Evolutionary conservation across 2,329 filamentous ascomycete species (phyloP).

Genomic region (Colletotrichum scovillei): DNA sequence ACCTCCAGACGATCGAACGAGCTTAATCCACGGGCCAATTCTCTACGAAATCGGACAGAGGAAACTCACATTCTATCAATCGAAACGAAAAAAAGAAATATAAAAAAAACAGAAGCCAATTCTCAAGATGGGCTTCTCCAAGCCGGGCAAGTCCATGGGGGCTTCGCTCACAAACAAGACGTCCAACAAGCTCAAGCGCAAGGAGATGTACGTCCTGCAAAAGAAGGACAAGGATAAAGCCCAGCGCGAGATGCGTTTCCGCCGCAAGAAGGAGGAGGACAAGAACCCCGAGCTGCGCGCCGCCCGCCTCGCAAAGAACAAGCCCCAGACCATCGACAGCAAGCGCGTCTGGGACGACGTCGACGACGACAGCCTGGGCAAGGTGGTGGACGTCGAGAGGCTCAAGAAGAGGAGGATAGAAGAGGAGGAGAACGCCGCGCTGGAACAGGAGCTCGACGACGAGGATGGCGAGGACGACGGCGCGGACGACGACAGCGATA

Average conservation of each 20-base stretch:
- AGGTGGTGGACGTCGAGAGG: slow-evolving; percentile 68
- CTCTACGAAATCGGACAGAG: not conserved
- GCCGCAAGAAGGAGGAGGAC: slow-evolving; percentile 85
- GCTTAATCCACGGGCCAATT: not conserved
- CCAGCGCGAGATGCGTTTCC: slow-evolving; percentile 81
- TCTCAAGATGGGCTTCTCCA: slow-evolving; percentile 35
- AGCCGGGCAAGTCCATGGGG: slow-evolving; percentile 39
- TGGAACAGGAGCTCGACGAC: slow-evolving; percentile 44
- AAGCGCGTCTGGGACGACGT: slow-evolving; percentile 92
- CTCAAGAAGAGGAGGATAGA: slow-evolving; percentile 68
- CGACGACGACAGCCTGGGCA: slow-evolving; percentile 67
- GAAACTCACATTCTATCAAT: not conserved
- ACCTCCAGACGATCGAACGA: not conserved
- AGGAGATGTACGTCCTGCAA: slow-evolving; percentile 81
- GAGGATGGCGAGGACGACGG: slow-evolving; percentile 51
- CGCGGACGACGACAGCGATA: slow-evolving; percentile 65
- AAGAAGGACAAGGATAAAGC: slow-evolving; percentile 82
- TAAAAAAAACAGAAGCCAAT: not conserved
- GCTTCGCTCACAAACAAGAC: slow-evolving; percentile 57
- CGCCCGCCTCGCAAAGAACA: slow-evolving; percentile 80
- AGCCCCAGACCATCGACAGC: slow-evolving; percentile 83
- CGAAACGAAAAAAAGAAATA: not conserved
- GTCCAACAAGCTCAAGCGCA: slow-evolving; percentile 82
- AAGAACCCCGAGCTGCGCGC: slow-evolving; percentile 82
- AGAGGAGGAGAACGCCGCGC: slow-evolving; percentile 59